phyloP scores from a whole-genome alignment of 2,329 filamentous ascomycete genomes.

The Ascochyta clinopodiicola region DNA sequence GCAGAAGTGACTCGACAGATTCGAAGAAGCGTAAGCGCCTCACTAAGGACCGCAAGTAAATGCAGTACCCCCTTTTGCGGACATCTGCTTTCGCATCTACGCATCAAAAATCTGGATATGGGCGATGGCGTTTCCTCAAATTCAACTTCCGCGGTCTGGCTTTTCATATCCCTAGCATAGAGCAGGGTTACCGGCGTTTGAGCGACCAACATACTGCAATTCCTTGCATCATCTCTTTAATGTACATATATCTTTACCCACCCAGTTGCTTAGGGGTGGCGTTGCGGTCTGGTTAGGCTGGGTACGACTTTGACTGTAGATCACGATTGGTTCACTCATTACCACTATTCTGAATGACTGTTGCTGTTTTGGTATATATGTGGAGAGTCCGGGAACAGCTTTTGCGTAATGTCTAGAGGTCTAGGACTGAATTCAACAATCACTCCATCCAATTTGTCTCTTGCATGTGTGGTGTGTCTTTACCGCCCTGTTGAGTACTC shows the following conservation, averaged over 20 bases:
- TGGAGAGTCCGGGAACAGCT: conserved; percentile 7
- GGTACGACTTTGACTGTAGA: conserved; percentile 20
- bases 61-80: conserved; percentile 1
- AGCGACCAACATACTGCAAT: conserved; percentile 12
- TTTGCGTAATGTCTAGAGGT: conserved; percentile 22
- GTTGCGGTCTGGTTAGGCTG: conserved; percentile 6
- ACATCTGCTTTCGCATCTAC: conserved; percentile 8
- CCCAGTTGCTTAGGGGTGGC: not conserved
- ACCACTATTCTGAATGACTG: conserved; percentile 9
- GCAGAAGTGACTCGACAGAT: conserved; percentile 41
- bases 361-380: conserved; percentile 9
- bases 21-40: conserved; percentile 47
- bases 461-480: not conserved
- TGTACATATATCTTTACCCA: conserved; percentile 23
- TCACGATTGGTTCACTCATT: conserved; percentile 25
- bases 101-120: conserved; percentile 17
- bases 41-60: conserved; percentile 42
- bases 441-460: not conserved
- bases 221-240: conserved; percentile 16
- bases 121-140: conserved; percentile 16
- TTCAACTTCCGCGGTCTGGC: conserved; percentile 13
- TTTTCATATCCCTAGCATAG: conserved; percentile 15
- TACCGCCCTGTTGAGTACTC: not conserved
- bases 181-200: conserved; percentile 19
- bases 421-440: conserved; percentile 7